Base-by-base conservation (phyloP, 306 rosid species). In the Prunus mongolica region DNA sequence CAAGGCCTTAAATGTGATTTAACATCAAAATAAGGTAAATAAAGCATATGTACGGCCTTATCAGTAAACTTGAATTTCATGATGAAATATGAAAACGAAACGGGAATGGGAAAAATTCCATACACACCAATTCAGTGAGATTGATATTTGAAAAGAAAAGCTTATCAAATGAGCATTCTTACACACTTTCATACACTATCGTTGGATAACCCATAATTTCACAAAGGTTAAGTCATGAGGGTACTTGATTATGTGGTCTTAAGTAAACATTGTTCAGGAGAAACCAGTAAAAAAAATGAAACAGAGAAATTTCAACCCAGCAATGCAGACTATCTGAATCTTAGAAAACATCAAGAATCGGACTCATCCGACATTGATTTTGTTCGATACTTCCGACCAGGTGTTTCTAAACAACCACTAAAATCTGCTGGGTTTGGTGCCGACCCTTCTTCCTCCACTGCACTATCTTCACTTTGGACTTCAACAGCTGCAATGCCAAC, bases 401-500 rank as follows among this genome's bases (percentile, higher is more conserved):
- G 18, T 49, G 56, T 79, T 32, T 41, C 58, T 25, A 51, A 58
- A 64, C 78, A 46, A 7, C 30, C 65, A 24, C 56, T 67, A 5
- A 44, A 10, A 18, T 32, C 78, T 12, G 64, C 70, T 5, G 65
- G 69, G 34, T 65, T 64, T 15, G 65, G 50, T 61, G 70, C 78
- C n/a, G 46, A 18, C 64, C 67, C 71, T 24, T 79, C 80, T 46
- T 66, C 86, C 62, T 71, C 83, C 5, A 25, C 60, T 22, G 24
- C 67, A 60, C 68, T 18, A 22, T 41, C 61, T 58, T 60, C 81
- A 65, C 51, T 30, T 49, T 72, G 56, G 18, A 28, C 78, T 66
- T 71, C 84, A 52, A 58, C 61, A 20, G 75, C 73, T 8, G 81
- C 84, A 76, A 76, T 67, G 52, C 65, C 67, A 1, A 66, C 73